Percentiles rank a stretch among this genome's conserved stretches.
These are phyloP conservation scores for Fomitopsis serialis DNA, from an alignment of 768 basidiomycete genomes.

Conservation along the genomic window DNA sequence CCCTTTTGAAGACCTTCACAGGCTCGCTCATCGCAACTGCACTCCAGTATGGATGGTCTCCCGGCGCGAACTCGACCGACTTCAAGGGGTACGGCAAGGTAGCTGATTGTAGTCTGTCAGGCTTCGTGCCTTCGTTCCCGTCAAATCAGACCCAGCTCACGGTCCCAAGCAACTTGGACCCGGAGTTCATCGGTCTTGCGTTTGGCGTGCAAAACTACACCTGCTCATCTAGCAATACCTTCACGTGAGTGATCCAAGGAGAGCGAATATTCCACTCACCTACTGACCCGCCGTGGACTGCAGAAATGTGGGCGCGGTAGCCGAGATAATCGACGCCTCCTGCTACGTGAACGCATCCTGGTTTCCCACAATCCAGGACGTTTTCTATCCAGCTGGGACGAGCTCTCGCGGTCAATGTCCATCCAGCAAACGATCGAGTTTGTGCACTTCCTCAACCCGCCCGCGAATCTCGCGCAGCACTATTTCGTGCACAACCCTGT, in stretches of 20 bases:
- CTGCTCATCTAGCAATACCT: slow-evolving; percentile 33
- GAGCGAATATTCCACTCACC: not conserved
- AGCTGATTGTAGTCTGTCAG: slow-evolving; percentile 20
- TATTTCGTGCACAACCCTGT: slow-evolving; percentile 31
- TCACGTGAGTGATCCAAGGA: slow-evolving; percentile 31
- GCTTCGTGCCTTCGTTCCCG: slow-evolving; percentile 21
- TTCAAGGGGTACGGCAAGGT: not conserved
- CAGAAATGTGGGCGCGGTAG: slow-evolving; percentile 39
- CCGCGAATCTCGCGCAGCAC: slow-evolving; percentile 27
- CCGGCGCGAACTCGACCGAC: not conserved
- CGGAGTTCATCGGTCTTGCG: slow-evolving; percentile 38
- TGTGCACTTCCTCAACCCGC: slow-evolving; percentile 14
- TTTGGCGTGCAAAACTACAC: slow-evolving; percentile 54
- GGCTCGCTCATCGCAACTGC: not conserved
- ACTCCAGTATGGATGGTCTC: not conserved
- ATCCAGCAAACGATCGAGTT: slow-evolving; percentile 14
- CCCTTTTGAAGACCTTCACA: not conserved
- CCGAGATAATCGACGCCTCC: slow-evolving; percentile 27
- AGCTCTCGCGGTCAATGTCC: not conserved
- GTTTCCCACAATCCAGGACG: slow-evolving; percentile 15
- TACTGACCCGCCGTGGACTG: not conserved
- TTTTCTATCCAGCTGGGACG: slow-evolving; percentile 13
- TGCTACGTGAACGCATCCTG: slow-evolving; percentile 18
- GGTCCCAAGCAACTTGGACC: slow-evolving; percentile 29
- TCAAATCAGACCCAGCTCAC: slow-evolving; percentile 28